Evolutionary conservation across 106 monocot species (phyloP).

Genomic region (Gastrodia elata): DNA sequence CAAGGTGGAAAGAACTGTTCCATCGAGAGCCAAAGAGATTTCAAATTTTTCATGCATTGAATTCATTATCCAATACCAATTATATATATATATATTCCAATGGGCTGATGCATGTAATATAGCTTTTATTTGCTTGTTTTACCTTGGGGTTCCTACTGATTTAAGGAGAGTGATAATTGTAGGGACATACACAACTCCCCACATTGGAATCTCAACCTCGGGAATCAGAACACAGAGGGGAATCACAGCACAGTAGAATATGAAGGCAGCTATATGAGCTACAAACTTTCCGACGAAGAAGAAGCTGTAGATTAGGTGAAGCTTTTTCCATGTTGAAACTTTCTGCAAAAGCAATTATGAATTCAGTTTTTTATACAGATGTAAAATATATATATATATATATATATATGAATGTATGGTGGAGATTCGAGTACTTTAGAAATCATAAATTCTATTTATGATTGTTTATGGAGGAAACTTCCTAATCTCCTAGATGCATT

Average conservation of each 20-base stretch:
- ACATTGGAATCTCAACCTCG: constrained; percentile 33
- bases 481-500: too few species aligned
- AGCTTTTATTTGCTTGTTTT: neutral
- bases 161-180: constrained; percentile 30
- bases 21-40: neutral
- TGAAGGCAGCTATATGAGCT: constrained; percentile 33
- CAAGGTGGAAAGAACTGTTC: constrained; percentile 51
- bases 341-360: constrained; percentile 31
- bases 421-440: too few species aligned
- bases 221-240: constrained; percentile 27
- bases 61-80: neutral
- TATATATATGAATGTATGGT: too few species aligned
- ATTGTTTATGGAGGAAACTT: too few species aligned
- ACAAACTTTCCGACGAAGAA: constrained; percentile 47
- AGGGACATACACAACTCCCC: constrained; percentile 39
- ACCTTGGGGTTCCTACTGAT: constrained; percentile 47
- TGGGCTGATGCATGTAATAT: neutral
- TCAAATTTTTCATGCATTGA: neutral
- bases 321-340: constrained; percentile 35
- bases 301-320: constrained; percentile 40
- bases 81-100: neutral
- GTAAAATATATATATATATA: too few species aligned
- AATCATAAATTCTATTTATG: too few species aligned
- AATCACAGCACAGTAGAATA: constrained; percentile 40
- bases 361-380: too few species aligned